These are phyloP conservation scores for Psidium guajava DNA, from an alignment of 345 rosid genomes.

Conservation along the genomic window DNA sequence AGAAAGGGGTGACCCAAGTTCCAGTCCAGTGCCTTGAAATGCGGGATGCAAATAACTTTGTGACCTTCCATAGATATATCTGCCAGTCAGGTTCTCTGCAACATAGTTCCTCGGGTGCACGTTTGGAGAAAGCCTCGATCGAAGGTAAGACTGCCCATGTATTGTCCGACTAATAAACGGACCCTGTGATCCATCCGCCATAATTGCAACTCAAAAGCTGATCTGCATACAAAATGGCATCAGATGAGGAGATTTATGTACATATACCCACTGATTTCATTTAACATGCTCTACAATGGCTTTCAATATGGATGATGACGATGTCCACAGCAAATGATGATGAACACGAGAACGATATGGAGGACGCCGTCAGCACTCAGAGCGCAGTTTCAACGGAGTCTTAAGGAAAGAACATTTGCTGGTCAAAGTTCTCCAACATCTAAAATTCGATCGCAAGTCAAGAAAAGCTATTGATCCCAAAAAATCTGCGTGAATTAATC, in stretches of 20 bases:
- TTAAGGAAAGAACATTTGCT: not conserved
- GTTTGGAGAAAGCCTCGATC: slow-evolving; percentile 27
- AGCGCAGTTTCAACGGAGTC: not conserved
- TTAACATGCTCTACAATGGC: not conserved
- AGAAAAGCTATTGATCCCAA: not conserved
- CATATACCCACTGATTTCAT: not conserved
- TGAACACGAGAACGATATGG: not conserved
- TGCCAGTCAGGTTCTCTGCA: slow-evolving; percentile 4
- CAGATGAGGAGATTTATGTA: not conserved
- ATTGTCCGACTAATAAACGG: slow-evolving; percentile 51
- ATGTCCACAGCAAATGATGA: not conserved
- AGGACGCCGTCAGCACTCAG: not conserved
- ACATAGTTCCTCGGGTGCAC: slow-evolving; percentile 2
- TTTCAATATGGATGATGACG: not conserved
- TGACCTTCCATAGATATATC: slow-evolving; percentile 21
- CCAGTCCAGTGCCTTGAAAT: slow-evolving; percentile 13
- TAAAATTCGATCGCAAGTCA: not conserved
- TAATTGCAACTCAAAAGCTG: slow-evolving; percentile 17
- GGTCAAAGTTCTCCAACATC: not conserved
- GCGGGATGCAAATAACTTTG: slow-evolving; percentile 21
- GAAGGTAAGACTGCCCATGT: slow-evolving; percentile 31
- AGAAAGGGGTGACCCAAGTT: slow-evolving; percentile 10
- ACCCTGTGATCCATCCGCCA: slow-evolving; percentile 50
- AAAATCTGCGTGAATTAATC: not conserved
- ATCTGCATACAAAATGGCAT: slow-evolving; percentile 4